A percentile compares a stretch with the other conserved stretches of the same genome.
These are phyloP conservation scores for Starmerella ratchasimensis DNA, from an alignment of 805 yeast species.

Conservation along the genomic window DNA sequence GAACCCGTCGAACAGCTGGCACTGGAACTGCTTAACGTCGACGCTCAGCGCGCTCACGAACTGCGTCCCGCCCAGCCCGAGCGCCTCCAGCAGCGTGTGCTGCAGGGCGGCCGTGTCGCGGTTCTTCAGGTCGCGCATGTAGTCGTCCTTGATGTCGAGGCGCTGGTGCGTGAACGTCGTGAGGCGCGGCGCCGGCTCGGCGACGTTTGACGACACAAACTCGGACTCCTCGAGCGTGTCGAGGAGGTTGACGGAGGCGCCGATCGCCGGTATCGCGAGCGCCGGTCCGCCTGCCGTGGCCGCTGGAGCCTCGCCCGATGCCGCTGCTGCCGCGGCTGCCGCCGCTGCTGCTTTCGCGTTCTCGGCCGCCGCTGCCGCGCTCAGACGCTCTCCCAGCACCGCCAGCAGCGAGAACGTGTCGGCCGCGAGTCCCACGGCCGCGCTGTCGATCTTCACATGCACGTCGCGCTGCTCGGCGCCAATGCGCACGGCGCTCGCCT, in stretches of 20 bases:
- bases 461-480: too few relatives aligned
- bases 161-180: background rate
- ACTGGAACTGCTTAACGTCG: constrained; percentile 19
- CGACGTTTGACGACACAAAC: constrained; percentile 1
- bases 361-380: too few relatives aligned
- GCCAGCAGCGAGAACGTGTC: too few relatives aligned
- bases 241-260: background rate
- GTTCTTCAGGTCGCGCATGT: constrained; percentile 2
- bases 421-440: too few relatives aligned
- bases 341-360: too few relatives aligned
- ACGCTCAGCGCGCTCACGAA: background rate
- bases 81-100: background rate
- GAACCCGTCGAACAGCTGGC: constrained; percentile 68
- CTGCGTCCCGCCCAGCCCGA: background rate
- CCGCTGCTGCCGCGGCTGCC: too few relatives aligned
- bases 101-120: background rate
- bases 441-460: too few relatives aligned
- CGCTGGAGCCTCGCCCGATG: too few relatives aligned
- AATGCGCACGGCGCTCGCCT: too few relatives aligned
- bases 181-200: background rate
- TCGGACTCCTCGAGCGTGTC: background rate
- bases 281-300: too few relatives aligned
- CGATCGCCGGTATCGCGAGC: too few relatives aligned
- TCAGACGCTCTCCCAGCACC: too few relatives aligned
- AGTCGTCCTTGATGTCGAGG: constrained; percentile 18